These are phyloP conservation scores for Endogone sp. DNA, from an alignment of 192 early-diverging fungal genomes.

Conservation along the genomic window DNA sequence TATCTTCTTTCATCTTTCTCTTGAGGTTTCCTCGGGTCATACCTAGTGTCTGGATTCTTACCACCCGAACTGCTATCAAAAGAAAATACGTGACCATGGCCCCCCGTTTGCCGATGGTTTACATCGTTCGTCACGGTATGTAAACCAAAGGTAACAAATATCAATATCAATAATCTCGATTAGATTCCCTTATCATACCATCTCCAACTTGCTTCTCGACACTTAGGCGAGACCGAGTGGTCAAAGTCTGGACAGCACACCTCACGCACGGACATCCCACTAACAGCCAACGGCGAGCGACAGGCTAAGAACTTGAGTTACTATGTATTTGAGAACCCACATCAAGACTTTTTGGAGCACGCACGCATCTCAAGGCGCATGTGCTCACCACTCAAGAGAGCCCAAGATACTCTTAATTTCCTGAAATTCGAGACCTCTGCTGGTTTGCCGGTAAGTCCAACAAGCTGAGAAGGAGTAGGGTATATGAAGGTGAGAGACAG, in stretches of 20 bases:
- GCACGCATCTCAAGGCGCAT: constrained; percentile 29
- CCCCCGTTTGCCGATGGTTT: constrained; percentile 31
- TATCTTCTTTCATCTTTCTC: too few relatives aligned
- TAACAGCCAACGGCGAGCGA: constrained; percentile 27
- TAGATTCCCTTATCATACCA: too few relatives aligned
- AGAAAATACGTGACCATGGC: too few relatives aligned
- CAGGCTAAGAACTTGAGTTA: constrained; percentile 17
- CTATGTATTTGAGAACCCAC: constrained; percentile 38
- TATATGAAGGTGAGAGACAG: too few relatives aligned
- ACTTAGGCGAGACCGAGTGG: constrained; percentile 43
- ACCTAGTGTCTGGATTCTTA: too few relatives aligned
- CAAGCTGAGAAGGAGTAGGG: too few relatives aligned
- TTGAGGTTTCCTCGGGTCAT: too few relatives aligned
- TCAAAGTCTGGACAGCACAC: constrained; percentile 41
- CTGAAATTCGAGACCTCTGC: constrained; percentile 3
- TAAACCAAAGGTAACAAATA: too few relatives aligned
- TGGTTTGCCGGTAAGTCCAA: neutral
- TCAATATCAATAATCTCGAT: too few relatives aligned
- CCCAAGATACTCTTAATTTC: constrained; percentile 34
- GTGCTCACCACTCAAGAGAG: constrained; percentile 30
- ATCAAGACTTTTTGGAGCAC: constrained; percentile 36
- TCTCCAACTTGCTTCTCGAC: too few relatives aligned
- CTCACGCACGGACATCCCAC: constrained; percentile 30
- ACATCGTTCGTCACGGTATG: constrained; percentile 40
- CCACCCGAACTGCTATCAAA: too few relatives aligned